These are phyloP conservation scores for Berkeleyomyces rouxiae DNA, from an alignment of 2,329 filamentous ascomycete species.

Conservation along the genomic window DNA sequence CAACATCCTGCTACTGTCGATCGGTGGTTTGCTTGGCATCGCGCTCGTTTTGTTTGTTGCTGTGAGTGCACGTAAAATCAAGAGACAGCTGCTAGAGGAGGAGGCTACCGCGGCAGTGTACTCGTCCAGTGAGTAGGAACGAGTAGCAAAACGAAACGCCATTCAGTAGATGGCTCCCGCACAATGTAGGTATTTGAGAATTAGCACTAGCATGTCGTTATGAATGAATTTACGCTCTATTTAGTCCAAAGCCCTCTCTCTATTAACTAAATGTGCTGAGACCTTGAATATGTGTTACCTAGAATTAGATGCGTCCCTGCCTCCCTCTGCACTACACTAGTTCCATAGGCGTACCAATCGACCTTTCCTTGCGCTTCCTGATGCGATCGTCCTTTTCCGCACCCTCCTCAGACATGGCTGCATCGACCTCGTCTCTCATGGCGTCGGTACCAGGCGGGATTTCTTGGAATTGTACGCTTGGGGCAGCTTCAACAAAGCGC, in stretches of 20 bases:
- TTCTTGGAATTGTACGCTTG: slow-evolving; percentile 69
- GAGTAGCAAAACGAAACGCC: neutral
- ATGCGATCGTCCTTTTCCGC: slow-evolving; percentile 40
- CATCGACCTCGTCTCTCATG: slow-evolving; percentile 53
- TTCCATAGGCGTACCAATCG: slow-evolving; percentile 41
- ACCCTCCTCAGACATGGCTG: slow-evolving; percentile 45
- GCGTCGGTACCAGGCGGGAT: slow-evolving; percentile 62
- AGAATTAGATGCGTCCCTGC: neutral
- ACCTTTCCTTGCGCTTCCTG: slow-evolving; percentile 39
- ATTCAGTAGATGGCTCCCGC: neutral
- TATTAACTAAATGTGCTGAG: neutral
- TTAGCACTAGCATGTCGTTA: neutral
- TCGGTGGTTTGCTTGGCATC: slow-evolving; percentile 47
- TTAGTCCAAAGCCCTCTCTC: neutral
- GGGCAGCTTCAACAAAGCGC: slow-evolving; percentile 66
- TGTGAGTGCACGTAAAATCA: slow-evolving; percentile 23
- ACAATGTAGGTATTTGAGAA: neutral
- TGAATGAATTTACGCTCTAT: neutral
- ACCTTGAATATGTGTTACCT: neutral
- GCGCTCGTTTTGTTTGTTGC: slow-evolving; percentile 51
- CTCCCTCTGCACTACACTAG: slow-evolving; percentile 14
- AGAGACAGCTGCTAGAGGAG: slow-evolving; percentile 17
- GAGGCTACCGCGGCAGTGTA: slow-evolving; percentile 13
- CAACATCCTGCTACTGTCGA: slow-evolving; percentile 48
- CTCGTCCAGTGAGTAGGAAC: neutral